Evolutionary conservation across 345 rosid species (phyloP), one percentile per base, ranked within the genome.

Genomic region (Streptanthus diversifolius): DNA sequence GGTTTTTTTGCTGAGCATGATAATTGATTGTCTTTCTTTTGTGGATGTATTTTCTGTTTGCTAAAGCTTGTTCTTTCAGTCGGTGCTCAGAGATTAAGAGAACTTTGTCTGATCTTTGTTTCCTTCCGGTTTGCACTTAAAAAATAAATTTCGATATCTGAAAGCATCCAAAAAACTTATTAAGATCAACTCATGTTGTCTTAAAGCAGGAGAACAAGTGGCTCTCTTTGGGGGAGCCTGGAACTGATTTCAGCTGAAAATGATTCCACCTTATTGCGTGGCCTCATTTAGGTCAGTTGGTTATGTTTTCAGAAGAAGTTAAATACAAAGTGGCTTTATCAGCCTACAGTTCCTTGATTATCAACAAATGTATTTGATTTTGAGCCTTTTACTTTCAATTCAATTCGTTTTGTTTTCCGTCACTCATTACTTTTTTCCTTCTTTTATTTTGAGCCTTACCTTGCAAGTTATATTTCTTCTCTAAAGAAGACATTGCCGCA

Each of bases 261-360:
- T 95, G 95, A 90, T 88, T 81, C 93, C 93, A 88, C 96, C 85
- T 85, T 86, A 86, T 80, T 86, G 85, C 88, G 86, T 95, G 99
- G 97, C 98, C 91, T 91, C 98, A 90, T 85, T 95, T 92, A 92
- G 97, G 98, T 92, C 97, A 95, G 99, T 95, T 81, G 80, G 66
- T 83, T 85, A 81, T 87, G 95, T 83, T 90, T 88, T 87, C 73
- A 84, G 79, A 82, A 63, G 39, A 74, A 85, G 84, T 73, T 75
- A 60, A 71, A 81, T 77, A 48, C 83, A 75, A 54, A 52, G 90
- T 81, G 86, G 96, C 93, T 73, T 83, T 81, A 22, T 41, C 66
- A 79, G 73, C 87, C 95, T 88, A 83, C 88, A 72, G 74, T 77
- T 77, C 63, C 79, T 82, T 82, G 75, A 76, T 76, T 82, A 65